Evolutionary conservation across 2,329 filamentous ascomycete genomes (phyloP), one percentile per base, ranked within the genome.

Genomic region (Endoconidiophora laricicola): DNA sequence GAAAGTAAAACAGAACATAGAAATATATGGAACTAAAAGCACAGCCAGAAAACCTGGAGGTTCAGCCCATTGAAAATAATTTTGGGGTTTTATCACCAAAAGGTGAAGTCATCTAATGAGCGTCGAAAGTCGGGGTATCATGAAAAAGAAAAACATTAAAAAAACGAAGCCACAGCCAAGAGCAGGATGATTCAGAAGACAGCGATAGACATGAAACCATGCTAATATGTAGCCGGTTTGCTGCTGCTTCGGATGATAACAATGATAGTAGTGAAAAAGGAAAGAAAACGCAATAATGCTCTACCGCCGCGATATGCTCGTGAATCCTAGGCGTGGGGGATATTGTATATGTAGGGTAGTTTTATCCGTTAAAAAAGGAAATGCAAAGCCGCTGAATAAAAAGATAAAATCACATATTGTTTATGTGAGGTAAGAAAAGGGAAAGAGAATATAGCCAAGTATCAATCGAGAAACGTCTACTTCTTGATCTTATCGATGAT

Each of bases 71-170:
- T 26, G 24, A 46, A 26, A 46, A 46, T 3, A 18, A 2, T 16
- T 33, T 33, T 12, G 29, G 29, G 2, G 29, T 10, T 18, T 18
- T 43, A 33, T 33, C 23, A 49, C 36, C 47, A 29, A 37, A 46
- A 24, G 24, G 53, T 55, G 54, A 63, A 60, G 50, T 61, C 46
- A 14, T 55, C 52, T 66, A 69, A 54, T 68, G 68, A 55, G 59
- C 59, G 52, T 64, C 77, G 55, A 74, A 70, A 16, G 55, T 79
- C 52, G 66, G 66, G 47, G 69, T 72, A 46, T 44, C 42, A 44
- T 44, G 38, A 29, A 26, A 44, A 29, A 26, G n/a, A 46, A 46
- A 36, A 23, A 29, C 24, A 50, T 42, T 20, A 43, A 44, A 50
- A 26, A 44, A 18, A 45, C 14, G 12, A 46, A 33, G 42, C 42